A percentile compares a stretch with the other conserved stretches of the same genome.
phyloP scores from a whole-genome alignment of 2,329 filamentous ascomycete genomes.

The Ilyonectria mors-panacis region DNA sequence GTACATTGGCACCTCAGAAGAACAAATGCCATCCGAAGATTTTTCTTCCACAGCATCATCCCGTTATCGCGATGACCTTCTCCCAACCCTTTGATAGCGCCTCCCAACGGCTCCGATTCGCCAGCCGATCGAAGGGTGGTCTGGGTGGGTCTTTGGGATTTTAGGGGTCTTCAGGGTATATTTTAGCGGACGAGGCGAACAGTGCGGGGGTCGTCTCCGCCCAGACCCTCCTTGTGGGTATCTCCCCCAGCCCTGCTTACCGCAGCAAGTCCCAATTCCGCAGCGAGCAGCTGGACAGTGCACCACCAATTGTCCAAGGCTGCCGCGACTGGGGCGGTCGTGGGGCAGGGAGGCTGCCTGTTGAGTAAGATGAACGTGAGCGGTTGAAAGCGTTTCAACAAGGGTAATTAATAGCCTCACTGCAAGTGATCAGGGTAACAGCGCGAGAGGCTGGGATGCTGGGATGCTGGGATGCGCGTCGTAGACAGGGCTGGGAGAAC shows the following conservation, averaged over 20 bases:
- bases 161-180: not conserved
- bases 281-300: not conserved
- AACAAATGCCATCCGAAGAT: not conserved
- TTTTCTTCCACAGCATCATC: not conserved
- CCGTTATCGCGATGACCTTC: not conserved
- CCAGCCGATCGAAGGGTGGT: not conserved
- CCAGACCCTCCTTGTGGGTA: not conserved
- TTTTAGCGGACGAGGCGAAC: constrained; percentile 20
- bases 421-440: not conserved
- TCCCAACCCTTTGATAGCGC: not conserved
- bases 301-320: not conserved
- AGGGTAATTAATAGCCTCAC: not conserved
- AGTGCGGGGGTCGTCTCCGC: constrained; percentile 25
- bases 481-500: not conserved
- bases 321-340: not conserved
- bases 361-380: not conserved
- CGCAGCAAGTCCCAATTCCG: too few relatives aligned
- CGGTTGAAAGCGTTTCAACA: not conserved
- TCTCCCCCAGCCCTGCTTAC: not conserved
- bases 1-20: not conserved
- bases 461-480: not conserved
- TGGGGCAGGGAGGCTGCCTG: not conserved
- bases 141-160: not conserved
- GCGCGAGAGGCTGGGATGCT: not conserved
- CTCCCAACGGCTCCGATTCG: not conserved